phyloP scores from a whole-genome alignment of 2,329 filamentous ascomycete genomes.

The Fusarium nurragi region DNA sequence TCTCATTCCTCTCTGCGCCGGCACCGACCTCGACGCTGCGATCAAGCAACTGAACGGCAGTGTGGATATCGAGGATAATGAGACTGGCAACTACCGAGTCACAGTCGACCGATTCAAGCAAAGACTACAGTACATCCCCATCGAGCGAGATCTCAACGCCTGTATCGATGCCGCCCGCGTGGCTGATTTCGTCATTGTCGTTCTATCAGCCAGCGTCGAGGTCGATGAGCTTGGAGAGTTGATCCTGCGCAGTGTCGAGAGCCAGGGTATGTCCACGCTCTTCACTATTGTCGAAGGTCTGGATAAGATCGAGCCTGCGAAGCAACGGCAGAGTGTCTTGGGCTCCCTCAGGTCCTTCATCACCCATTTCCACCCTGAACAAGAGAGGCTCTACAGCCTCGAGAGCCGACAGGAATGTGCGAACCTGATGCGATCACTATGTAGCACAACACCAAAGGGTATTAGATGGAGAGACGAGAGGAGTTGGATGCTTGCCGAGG shows the following conservation, averaged over 20 bases:
- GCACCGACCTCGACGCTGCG: constrained; percentile 73
- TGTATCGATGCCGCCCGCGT: constrained; percentile 86
- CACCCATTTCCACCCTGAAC: constrained; percentile 90
- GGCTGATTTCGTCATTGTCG: constrained; percentile 90
- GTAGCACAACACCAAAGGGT: constrained; percentile 91
- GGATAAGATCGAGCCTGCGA: constrained; percentile 79
- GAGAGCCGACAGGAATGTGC: constrained; percentile 90
- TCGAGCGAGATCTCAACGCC: constrained; percentile 76
- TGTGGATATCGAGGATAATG: constrained; percentile 77
- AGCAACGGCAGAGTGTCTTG: constrained; percentile 79
- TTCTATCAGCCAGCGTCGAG: constrained; percentile 83
- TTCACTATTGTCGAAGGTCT: constrained; percentile 85
- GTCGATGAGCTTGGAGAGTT: constrained; percentile 86
- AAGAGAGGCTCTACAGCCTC: constrained; percentile 89
- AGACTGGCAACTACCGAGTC: constrained; percentile 69
- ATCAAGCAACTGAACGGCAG: constrained; percentile 78
- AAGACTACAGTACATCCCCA: constrained; percentile 84
- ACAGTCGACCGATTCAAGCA: constrained; percentile 93
- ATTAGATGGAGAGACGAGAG: constrained; percentile 95
- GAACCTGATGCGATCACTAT: constrained; percentile 89
- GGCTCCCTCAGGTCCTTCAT: constrained; percentile 91
- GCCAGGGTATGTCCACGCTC: constrained; percentile 94
- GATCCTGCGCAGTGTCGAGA: constrained; percentile 86
- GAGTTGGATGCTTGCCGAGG: constrained; percentile 93
- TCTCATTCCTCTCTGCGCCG: constrained; percentile 82